Base-by-base conservation (phyloP, 441 rosid genomes). In the Arabidopsis hybrid region DNA sequence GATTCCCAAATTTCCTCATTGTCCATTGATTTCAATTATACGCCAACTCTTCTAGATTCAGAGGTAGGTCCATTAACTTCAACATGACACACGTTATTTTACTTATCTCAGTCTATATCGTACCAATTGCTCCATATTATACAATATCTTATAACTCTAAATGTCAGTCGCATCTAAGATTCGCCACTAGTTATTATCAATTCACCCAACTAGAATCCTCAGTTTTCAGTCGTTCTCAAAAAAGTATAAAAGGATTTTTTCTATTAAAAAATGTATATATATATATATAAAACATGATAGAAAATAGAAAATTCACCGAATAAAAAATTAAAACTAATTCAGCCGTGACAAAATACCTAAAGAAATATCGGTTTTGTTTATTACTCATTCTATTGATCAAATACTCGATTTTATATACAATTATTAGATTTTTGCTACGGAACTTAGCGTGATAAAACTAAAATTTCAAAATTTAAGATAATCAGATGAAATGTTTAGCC, bases 81-180 rank as follows among this genome's bases (percentile, higher is more conserved):
- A 76, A 13, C 71, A 36, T 69, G 71, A 1, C 65, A 55, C 75
- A 76, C 79, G 70, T 75, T 62, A 69, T 61, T 61, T 61, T 68
- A 53, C 50, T 38, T 39, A 26, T 35, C 58, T 42, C 56, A 52
- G 56, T 51, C 42, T 50, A 39, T 42, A 60, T 45, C 29, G 74
- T 55, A 62, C 70, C 2, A 53, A 10, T 43, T 45, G 8, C 51
- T 43, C 9, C 17, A 18, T 69, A 53, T 46, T 5, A 45, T 53
- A 69, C n/a, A 61, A 7, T 68, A 69, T 60, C 62, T 67, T 40
- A 6, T 6, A 16, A 34, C 4, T 56, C 29, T 14, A 26, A 42
- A n/a, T 57, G 42, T 66, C 52, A 65, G 66, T 38, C 51, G 57
- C 36, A 43, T 43, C 63, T 21, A 63, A 18, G 39, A 63, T 46